Evolutionary conservation across 2,329 filamentous ascomycete species (phyloP).

Genomic region (Lachnellula hyalina): DNA sequence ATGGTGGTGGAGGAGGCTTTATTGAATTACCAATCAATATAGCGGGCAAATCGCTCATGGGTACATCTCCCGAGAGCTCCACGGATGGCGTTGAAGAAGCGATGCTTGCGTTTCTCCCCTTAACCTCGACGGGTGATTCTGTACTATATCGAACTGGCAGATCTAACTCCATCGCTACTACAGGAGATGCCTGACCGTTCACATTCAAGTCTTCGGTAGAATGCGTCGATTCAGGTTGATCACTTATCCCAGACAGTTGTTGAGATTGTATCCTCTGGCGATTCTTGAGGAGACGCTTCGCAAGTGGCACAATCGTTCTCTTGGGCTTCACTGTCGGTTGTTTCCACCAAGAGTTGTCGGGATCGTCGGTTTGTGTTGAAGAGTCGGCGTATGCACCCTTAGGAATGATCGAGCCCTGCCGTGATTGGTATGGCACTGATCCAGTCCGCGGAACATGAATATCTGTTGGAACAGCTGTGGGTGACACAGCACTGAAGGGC

Average conservation of each 20-base stretch:
- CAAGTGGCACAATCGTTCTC: conserved; percentile 26
- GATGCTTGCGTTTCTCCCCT: conserved; percentile 22
- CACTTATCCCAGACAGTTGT: conserved; percentile 12
- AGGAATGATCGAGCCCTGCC: conserved; percentile 19
- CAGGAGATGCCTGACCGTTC: conserved; percentile 14
- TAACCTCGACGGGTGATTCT: conserved; percentile 21
- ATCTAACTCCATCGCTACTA: conserved; percentile 23
- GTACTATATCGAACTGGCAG: conserved; percentile 5
- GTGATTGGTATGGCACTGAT: conserved; percentile 16
- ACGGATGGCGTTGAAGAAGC: conserved; percentile 24
- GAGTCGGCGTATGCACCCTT: conserved; percentile 27
- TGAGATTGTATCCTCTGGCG: conserved; percentile 19
- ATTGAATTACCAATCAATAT: conserved; percentile 17
- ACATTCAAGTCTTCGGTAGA: conserved; percentile 9
- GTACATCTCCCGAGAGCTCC: conserved; percentile 21
- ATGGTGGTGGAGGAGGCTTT: conserved; percentile 30
- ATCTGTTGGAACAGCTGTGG: conserved; percentile 17
- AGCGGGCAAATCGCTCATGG: conserved; percentile 25
- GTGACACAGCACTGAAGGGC: conserved; percentile 26
- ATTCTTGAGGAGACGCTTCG: conserved; percentile 29
- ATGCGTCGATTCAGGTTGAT: conserved; percentile 4
- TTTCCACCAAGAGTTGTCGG: conserved; percentile 30
- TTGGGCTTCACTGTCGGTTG: conserved; percentile 14
- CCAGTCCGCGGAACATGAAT: conserved; percentile 10
- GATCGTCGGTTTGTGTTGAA: conserved; percentile 29